Evolutionary conservation across 495 filamentous ascomycete species (phyloP), one percentile per base, ranked within the genome.

Genomic region (Aspergillus mulundensis): DNA sequence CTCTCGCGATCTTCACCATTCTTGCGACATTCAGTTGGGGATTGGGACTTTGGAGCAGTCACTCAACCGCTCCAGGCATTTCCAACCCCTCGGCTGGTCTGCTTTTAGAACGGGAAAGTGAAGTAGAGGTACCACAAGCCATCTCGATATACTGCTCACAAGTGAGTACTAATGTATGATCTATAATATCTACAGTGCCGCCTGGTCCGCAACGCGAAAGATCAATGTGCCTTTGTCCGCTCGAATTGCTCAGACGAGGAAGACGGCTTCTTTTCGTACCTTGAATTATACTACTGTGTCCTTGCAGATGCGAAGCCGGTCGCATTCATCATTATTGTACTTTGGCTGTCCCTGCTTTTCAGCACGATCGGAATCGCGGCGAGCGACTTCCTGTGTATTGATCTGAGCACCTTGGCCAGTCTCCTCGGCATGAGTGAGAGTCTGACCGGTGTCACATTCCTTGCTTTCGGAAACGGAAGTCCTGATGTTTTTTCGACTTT

Each of bases 401-500:
- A 99, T 66, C 80, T 99, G 30, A 93, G 89, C 69, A 96, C 95
- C 16, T 88, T 97, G 56, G 84, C 95, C 18, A 86, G 76, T 57
- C 83, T 95, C 40, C 77, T 97, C 7, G 92, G 93, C 14, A 82
- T 99, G 80, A 96, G 91, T 66, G 93, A 99, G 73, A 96, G 89
- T 66, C 82, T 97, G 75, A 90, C 95, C 0, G 95, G 95, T 21
- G 95, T 98, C 16, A 99, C 95, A 1, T 95, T 99, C 62, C 77
- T 97, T 48, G 95, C 95, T 4, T 94, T 99, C 70, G 95, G 95
- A 50, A 99, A 99, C 73, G 95, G 95, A n/a, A 97, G 92, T 60
- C 95, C 95, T 0, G 95, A 99, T 70, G 92, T 99, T 16, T 99
- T 99, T 70, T 95, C 90, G 38, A 99, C 95, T 3, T 97, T 97